Evolutionary conservation across 2,329 filamentous ascomycete genomes (phyloP).

Genomic region (Pyrenophora graminea): DNA sequence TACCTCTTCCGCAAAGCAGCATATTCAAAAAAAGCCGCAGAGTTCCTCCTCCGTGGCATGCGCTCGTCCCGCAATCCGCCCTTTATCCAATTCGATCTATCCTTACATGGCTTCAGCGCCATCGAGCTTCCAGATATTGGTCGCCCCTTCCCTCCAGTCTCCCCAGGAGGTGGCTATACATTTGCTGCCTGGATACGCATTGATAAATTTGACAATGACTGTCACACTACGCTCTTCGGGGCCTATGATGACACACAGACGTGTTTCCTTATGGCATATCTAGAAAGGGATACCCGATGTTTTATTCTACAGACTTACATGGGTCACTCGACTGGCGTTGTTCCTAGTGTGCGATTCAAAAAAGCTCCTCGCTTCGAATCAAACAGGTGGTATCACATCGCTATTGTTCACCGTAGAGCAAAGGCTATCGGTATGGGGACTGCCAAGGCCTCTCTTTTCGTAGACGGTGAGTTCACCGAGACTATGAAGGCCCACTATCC

Average conservation of each 20-base stretch:
- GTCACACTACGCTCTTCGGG: constrained; percentile 94
- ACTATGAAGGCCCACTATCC: constrained; percentile 90
- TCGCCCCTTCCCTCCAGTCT: constrained; percentile 78
- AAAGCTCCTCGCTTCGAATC: constrained; percentile 78
- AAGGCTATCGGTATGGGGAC: constrained; percentile 67
- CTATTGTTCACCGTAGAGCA: constrained; percentile 79
- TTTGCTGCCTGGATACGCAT: constrained; percentile 88
- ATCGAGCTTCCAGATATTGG: constrained; percentile 88
- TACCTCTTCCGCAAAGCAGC: constrained; percentile 68
- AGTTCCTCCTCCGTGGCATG: constrained; percentile 75
- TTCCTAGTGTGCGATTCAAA: constrained; percentile 93
- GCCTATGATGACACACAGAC: constrained; percentile 90
- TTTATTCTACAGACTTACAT: constrained; percentile 97
- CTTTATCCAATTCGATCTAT: constrained; percentile 92
- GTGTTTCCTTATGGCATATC: constrained; percentile 90
- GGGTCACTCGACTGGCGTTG: constrained; percentile 64
- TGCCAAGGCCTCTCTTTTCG: constrained; percentile 83
- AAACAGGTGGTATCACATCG: constrained; percentile 89
- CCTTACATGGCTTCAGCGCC: constrained; percentile 83
- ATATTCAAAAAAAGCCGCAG: constrained; percentile 58
- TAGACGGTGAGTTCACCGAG: constrained; percentile 92
- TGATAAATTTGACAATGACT: constrained; percentile 79
- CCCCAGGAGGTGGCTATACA: constrained; percentile 78
- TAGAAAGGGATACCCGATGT: constrained; percentile 90
- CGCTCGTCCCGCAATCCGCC: constrained; percentile 75